These are phyloP conservation scores for Coemansia sp. DNA, from an alignment of 192 early-diverging fungal genomes.

Conservation along the genomic window DNA sequence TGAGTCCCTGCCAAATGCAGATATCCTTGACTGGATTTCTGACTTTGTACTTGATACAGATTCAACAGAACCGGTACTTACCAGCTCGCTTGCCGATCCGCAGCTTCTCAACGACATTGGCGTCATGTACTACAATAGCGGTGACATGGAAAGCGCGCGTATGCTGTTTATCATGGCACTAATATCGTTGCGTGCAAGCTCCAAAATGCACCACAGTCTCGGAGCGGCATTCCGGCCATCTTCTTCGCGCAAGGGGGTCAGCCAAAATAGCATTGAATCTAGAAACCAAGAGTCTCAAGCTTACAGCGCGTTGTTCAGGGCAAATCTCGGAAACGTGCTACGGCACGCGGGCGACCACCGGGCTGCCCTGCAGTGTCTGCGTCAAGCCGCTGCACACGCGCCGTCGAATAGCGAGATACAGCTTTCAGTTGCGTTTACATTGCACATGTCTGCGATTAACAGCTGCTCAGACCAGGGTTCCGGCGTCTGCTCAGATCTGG, in stretches of 20 bases:
- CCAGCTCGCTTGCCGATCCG: conserved; percentile 25
- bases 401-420: conserved; percentile 30
- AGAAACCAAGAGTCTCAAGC: conserved; percentile 24
- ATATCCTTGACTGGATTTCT: conserved; percentile 12
- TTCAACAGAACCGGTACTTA: background rate
- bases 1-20: conserved; percentile 9
- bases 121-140: conserved; percentile 31
- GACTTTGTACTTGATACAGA: background rate
- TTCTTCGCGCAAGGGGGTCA: background rate
- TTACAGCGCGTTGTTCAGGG: conserved; percentile 21
- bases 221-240: conserved; percentile 11
- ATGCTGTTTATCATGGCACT: conserved; percentile 25
- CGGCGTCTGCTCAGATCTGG: conserved; percentile 10
- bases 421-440: conserved; percentile 29
- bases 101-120: conserved; percentile 48
- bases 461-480: conserved; percentile 2
- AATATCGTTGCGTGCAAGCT: conserved; percentile 9
- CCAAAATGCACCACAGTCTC: conserved; percentile 21
- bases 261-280: background rate
- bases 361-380: conserved; percentile 26
- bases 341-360: conserved; percentile 21
- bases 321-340: conserved; percentile 41
- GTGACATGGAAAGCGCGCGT: conserved; percentile 17
- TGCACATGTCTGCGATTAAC: conserved; percentile 28
- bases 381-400: conserved; percentile 12